phyloP scores from a whole-genome alignment of 2,329 filamentous ascomycete species.

The Ophiostoma populinum region DNA sequence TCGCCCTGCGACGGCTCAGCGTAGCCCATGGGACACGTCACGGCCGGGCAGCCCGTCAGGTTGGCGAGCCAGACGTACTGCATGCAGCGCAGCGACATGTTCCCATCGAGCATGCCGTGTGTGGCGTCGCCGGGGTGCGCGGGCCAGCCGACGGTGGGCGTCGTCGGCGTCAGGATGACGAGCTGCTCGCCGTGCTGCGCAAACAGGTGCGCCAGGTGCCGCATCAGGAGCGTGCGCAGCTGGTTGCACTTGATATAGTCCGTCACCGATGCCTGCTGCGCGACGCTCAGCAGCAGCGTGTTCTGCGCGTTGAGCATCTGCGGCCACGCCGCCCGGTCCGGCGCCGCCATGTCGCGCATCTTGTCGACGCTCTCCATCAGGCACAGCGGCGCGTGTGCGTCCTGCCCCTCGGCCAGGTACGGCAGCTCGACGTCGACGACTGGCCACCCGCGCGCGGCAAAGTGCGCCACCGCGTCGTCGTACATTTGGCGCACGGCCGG shows the following conservation, averaged over 20 bases:
- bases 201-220: constrained; percentile 58
- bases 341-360: constrained; percentile 22
- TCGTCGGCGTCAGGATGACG: constrained; percentile 63
- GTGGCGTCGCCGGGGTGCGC: constrained; percentile 37
- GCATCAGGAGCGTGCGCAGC: constrained; percentile 61
- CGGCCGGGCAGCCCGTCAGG: constrained; percentile 58
- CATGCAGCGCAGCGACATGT: constrained; percentile 61
- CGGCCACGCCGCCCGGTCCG: constrained; percentile 31
- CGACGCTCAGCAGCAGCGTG: constrained; percentile 50
- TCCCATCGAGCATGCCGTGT: constrained; percentile 62
- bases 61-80: constrained; percentile 77
- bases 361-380: constrained; percentile 48
- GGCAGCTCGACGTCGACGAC: constrained; percentile 48
- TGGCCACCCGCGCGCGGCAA: constrained; percentile 28
- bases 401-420: constrained; percentile 50
- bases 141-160: constrained; percentile 59
- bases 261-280: constrained; percentile 41
- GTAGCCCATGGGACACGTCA: constrained; percentile 63
- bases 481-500: constrained; percentile 44
- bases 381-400: constrained; percentile 63
- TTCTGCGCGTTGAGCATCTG: constrained; percentile 46
- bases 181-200: constrained; percentile 48
- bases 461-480: constrained; percentile 41
- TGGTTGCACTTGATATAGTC: constrained; percentile 61
- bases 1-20: constrained; percentile 34